Evolutionary conservation across 2,329 filamentous ascomycete species (phyloP), one percentile per base, ranked within the genome.

Genomic region (Calcarisporium arbuscula): DNA sequence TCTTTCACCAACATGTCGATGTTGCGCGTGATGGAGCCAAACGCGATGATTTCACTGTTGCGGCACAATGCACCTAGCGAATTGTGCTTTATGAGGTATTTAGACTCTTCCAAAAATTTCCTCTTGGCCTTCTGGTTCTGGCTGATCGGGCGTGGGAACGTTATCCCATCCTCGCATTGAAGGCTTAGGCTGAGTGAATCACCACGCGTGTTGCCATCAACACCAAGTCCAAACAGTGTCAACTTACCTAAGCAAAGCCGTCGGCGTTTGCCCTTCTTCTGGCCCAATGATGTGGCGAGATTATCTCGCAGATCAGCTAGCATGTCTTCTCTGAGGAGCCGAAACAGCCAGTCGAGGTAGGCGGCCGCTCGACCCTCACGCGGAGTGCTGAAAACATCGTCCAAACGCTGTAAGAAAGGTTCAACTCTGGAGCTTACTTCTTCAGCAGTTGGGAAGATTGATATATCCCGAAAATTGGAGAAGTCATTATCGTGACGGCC

Each of bases 401-500:
- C 60, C 0, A 70, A 66, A 0, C 58, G 65, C 6, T 71, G 68
- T 28, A 77, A 74, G 50, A 76, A 86, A 0, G 74, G 67, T 17
- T 52, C 49, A 4, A 70, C 64, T 0, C 50, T 62, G 0, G 69
- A 80, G 0, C 62, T 38, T 2, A 87, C 64, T 47, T 88, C 83
- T 32, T 82, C 74, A 0, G 68, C 53, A 0, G 82, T 87, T 0
- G 83, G 84, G 30, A 75, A 68, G 11, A 87, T 77, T 3, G 69
- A 58, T 21, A 85, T 76, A 0, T 75, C 39, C 1, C 73, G 66
- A 44, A 79, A 80, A 42, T 85, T 67, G 2, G 48, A 60, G 48
- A 72, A 72, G 45, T 88, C 83, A 35, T 89, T 89, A 52, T 88
- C 80, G 43, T 89, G 82, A 0, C 83, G 70, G 1, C 81, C 81